These are phyloP conservation scores for Lepidium didymum DNA, from an alignment of 345 rosid species.

Conservation along the genomic window DNA sequence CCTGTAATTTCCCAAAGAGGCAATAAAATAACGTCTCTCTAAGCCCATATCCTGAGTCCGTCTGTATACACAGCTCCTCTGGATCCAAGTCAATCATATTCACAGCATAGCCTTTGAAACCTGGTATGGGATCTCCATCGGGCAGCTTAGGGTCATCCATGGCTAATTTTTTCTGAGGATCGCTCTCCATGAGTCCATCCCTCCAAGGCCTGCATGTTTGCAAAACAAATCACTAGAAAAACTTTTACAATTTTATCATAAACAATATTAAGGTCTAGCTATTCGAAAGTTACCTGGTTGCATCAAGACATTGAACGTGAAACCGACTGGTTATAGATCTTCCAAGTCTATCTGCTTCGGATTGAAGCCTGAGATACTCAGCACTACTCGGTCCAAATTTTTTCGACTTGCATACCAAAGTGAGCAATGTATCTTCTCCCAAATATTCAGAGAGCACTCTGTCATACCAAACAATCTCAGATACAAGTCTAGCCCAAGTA, in stretches of 20 bases:
- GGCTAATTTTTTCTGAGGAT: constrained; percentile 38
- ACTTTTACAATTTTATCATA: not conserved
- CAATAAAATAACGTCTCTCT: constrained; percentile 52
- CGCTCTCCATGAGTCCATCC: constrained; percentile 20
- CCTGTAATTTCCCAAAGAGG: constrained; percentile 48
- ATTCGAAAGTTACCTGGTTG: constrained; percentile 34
- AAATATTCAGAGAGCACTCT: constrained; percentile 56
- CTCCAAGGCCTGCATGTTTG: constrained; percentile 27
- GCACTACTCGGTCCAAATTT: constrained; percentile 25
- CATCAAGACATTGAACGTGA: constrained; percentile 44
- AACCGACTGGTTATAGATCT: constrained; percentile 39
- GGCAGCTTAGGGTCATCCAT: constrained; percentile 38
- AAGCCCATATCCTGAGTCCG: constrained; percentile 36
- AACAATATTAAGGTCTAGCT: not conserved
- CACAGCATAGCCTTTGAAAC: constrained; percentile 63
- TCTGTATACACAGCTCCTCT: constrained; percentile 12
- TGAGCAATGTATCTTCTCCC: constrained; percentile 65
- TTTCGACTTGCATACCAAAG: constrained; percentile 52
- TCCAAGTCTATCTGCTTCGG: constrained; percentile 37
- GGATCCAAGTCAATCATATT: constrained; percentile 45
- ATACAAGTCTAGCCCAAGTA: not conserved
- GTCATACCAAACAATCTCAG: not conserved
- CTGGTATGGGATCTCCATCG: constrained; percentile 34
- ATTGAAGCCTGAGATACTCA: constrained; percentile 36
- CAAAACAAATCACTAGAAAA: not conserved